Evolutionary conservation across 345 rosid species (phyloP), one percentile per base, ranked within the genome.

Genomic region (Fremontodendron californicum): DNA sequence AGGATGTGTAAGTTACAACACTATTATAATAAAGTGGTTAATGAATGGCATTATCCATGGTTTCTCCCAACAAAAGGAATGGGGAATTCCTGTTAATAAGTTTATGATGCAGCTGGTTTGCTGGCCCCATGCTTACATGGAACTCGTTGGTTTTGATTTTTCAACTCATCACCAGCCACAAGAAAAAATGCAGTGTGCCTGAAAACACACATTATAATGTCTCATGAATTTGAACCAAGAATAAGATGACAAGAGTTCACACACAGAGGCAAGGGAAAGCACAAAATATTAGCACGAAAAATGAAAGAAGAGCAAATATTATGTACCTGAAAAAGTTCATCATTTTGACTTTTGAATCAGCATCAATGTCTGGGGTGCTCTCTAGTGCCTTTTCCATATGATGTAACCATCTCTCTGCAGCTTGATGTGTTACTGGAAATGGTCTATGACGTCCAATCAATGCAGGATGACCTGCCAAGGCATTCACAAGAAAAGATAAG

Each of bases 101-200:
- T 45, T 73, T 79, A 82, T n/a, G 63, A 71, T 67, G 86, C 78
- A 72, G 83, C 49, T 82, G 86, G 66, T 75, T 85, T 83, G 71
- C 73, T 51, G 74, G 79, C 73, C 0, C 42, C 86, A 31, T 88
- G 94, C 84, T 89, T 88, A 64, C 93, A 92, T 25, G 84, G 84
- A 60, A 76, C 76, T 77, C 65, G 84, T 61, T 81, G 87, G 75
- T 77, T 86, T 75, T 84, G 89, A 77, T 84, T 85, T 89, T 94
- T 90, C 89, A 94, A 67, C 81, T 94, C 93, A 77, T 94, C 85
- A 48, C 97, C 98, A 51, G 98, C 98, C 78, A 94, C 98, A 54
- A 94, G 96, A 83, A 92, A 92, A 87, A 90, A 94, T 2, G 98
- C 96, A 0, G 98, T 92, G 84, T 94, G 98, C 89, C 98, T 92